Conservation (phyloP, 2,329 filamentous ascomycete species). For the Arthrobotrys conoides region DNA sequence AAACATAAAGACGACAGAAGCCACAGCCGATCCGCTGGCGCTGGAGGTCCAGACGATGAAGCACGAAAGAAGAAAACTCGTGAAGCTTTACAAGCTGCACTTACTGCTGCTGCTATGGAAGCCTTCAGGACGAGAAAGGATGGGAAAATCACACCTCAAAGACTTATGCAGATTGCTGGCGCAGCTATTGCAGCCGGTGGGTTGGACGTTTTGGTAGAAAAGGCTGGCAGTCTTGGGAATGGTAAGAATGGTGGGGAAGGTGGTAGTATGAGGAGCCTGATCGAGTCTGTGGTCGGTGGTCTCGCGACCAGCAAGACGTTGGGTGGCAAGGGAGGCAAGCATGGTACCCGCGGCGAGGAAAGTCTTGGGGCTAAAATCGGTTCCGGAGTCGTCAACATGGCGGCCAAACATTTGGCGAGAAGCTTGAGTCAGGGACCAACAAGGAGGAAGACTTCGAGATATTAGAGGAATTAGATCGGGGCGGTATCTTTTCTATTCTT, state of each 20-base stretch:
- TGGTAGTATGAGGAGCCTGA: conserved; percentile 37
- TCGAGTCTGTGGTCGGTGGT: conserved; percentile 48
- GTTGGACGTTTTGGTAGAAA: conserved; percentile 47
- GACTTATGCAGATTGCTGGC: conserved; percentile 56
- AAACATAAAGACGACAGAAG: conserved; percentile 42
- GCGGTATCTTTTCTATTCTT: not conserved
- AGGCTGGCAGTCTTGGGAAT: conserved; percentile 12
- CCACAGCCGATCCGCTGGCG: conserved; percentile 13
- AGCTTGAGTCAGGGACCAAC: conserved; percentile 49
- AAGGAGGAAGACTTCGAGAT: conserved; percentile 46
- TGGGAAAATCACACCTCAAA: conserved; percentile 55
- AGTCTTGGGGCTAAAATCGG: conserved; percentile 38
- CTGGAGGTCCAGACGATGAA: conserved; percentile 6
- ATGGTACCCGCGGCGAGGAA: conserved; percentile 16
- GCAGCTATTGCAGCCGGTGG: conserved; percentile 56
- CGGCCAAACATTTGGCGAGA: conserved; percentile 40
- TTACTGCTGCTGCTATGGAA: conserved; percentile 58
- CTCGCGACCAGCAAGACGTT: conserved; percentile 48
- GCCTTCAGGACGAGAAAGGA: conserved; percentile 56
- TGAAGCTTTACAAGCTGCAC: conserved; percentile 51
- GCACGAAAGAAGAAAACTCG: conserved; percentile 44
- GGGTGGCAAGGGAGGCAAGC: conserved; percentile 35
- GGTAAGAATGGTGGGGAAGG: not conserved
- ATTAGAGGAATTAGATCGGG: conserved; percentile 9
- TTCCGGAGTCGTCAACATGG: conserved; percentile 45